Evolutionary conservation across 345 rosid genomes (phyloP).

Genomic region (rapeseed (Brassica napus)): DNA sequence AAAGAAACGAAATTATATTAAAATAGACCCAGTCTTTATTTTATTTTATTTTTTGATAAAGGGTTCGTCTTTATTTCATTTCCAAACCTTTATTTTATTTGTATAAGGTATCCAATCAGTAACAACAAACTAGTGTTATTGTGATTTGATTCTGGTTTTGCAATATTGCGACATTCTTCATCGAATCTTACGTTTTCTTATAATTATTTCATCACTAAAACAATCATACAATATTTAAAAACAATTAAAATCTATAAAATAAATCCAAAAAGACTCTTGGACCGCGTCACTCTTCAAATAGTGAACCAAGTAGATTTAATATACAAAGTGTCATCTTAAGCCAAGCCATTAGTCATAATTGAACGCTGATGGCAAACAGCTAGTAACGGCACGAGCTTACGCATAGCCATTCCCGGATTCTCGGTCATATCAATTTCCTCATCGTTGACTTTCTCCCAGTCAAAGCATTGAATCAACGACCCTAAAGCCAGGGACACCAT

Average conservation of each 20-base stretch:
- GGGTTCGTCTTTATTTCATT: no score
- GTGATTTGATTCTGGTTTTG: no score
- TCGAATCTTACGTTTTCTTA: background rate
- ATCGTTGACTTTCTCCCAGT: constrained; percentile 43
- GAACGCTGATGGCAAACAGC: constrained; percentile 46
- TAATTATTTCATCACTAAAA: background rate
- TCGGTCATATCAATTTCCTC: constrained; percentile 48
- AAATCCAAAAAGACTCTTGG: background rate
- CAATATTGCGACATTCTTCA: no score
- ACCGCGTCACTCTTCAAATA: background rate
- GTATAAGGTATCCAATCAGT: no score
- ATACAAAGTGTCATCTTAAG: background rate
- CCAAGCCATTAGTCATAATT: constrained; percentile 26
- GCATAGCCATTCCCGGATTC: constrained; percentile 46
- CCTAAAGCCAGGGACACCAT: constrained; percentile 44
- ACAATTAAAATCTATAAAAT: background rate
- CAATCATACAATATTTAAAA: background rate
- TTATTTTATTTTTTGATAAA: no score
- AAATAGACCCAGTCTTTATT: no score
- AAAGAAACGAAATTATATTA: no score
- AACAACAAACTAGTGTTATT: no score
- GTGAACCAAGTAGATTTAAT: background rate
- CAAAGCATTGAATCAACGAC: constrained; percentile 51
- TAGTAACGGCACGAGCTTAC: constrained; percentile 41
- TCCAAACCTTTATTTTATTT: no score